These are phyloP conservation scores for Wickerhamomyces bisporus DNA, from an alignment of 805 yeast species.

Conservation along the genomic window DNA sequence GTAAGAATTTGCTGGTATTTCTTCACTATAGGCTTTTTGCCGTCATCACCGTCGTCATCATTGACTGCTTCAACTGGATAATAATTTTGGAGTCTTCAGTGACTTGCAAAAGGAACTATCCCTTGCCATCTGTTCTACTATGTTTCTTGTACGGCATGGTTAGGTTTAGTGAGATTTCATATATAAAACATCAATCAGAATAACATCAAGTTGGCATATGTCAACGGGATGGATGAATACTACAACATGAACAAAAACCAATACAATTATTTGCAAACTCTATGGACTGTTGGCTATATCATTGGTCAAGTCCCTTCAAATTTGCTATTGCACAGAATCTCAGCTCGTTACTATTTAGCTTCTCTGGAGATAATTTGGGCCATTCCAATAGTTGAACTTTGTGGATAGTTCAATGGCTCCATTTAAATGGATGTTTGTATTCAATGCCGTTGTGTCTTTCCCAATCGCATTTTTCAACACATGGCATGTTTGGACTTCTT, in stretches of 20 bases:
- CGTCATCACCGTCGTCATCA: too few species aligned
- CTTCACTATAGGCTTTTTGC: too few species aligned
- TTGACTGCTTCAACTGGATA: too few species aligned
- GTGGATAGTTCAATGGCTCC: constrained; percentile 24
- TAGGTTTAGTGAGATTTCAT: too few species aligned
- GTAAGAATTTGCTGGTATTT: too few species aligned
- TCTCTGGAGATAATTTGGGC: constrained; percentile 39
- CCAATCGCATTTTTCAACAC: constrained; percentile 40
- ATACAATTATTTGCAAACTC: constrained; percentile 36
- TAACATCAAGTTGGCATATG: constrained; percentile 41
- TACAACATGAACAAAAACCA: constrained; percentile 34
- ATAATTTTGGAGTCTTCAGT: too few species aligned
- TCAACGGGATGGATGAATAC: constrained; percentile 41
- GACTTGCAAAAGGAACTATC: too few species aligned
- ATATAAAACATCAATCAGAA: constrained; percentile 36
- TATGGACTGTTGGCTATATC: constrained; percentile 45
- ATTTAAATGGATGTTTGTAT: constrained; percentile 42
- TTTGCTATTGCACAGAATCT: constrained; percentile 31
- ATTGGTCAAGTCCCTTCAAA: constrained; percentile 43
- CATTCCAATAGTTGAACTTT: constrained; percentile 26
- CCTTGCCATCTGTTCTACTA: too few species aligned
- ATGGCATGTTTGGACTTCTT: constrained; percentile 43
- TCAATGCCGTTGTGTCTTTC: constrained; percentile 38
- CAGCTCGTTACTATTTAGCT: constrained; percentile 39
- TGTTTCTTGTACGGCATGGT: too few species aligned